These are phyloP conservation scores for Actinomucor elegans DNA, from an alignment of 371 early-diverging fungal genomes.

Conservation along the genomic window DNA sequence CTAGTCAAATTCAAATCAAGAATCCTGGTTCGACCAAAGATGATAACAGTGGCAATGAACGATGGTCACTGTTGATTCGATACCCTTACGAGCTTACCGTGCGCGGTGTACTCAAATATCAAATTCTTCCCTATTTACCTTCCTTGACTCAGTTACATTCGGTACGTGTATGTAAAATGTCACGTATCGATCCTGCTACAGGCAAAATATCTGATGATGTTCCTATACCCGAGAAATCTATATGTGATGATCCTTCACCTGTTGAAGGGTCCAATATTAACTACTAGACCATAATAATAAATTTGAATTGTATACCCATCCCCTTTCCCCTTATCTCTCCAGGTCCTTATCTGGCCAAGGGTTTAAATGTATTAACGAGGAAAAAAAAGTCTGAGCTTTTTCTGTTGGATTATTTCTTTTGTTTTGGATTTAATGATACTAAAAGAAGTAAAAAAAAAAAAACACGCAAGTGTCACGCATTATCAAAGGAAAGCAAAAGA, in stretches of 20 bases:
- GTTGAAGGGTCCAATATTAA: conserved; percentile 6
- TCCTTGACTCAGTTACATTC: conserved; percentile 25
- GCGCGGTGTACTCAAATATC: conserved; percentile 66
- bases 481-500: too few relatives aligned
- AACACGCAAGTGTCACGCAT: too few relatives aligned
- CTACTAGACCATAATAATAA: too few relatives aligned
- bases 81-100: conserved; percentile 67
- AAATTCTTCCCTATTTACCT: conserved; percentile 32
- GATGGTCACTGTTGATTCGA: conserved; percentile 47
- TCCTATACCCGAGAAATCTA: conserved; percentile 27
- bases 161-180: conserved; percentile 43
- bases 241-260: conserved; percentile 34
- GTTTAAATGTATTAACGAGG: too few relatives aligned
- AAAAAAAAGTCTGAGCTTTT: too few relatives aligned
- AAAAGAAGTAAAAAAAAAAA: neutral
- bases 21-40: conserved; percentile 24
- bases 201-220: conserved; percentile 34
- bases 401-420: too few relatives aligned
- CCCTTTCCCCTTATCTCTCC: too few relatives aligned
- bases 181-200: conserved; percentile 46
- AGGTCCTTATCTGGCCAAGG: too few relatives aligned
- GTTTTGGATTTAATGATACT: neutral
- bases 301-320: too few relatives aligned
- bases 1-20: conserved; percentile 27
- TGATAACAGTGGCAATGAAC: conserved; percentile 26